Base-by-base conservation (phyloP, 1,284 basidiomycete species). In the Leccinum insolens region DNA sequence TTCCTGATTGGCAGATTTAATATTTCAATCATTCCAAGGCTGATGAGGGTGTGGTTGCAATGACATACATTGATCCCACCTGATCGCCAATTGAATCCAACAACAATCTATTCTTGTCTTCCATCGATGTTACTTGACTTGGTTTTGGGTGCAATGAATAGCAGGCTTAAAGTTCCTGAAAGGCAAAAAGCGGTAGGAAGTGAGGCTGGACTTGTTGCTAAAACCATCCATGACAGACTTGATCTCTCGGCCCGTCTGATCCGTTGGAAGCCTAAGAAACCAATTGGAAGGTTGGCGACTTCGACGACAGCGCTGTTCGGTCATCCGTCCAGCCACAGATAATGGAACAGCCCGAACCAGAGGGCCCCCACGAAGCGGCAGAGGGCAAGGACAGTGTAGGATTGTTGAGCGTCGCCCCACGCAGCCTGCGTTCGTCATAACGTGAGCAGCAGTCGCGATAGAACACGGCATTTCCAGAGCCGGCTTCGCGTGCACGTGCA, bases 321-420 rank as follows among this genome's bases (percentile, higher is more conserved):
- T 17, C 52, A 25, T 20, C 22, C 14, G 14, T 57, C 52, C n/a
- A 25, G 58, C 77, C 76, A 9, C 84, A 82, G 41, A 82, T 83
- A 76, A 81, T 86, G 80, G 85, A 85, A 68, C 82, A 85, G 52
- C 84, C 84, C 2, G 85, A 84, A 66, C 83, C 83, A 11, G 85
- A 86, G 66, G 85, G 85, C 4, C 83, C 83, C 8, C 80, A 86
- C 39, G 88, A 88, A 69, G 86, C 84, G 62, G 88, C 84, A 11
- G 91, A 93, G 76, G 83, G 84, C 39, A 89, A 92, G 62, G 91
- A 93, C 73, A 84, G 85, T 63, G 87, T 94, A 62, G 92, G 91
- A 14, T 79, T 94, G 41, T 78, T 86, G 62, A 73, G 79, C 11
- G 85, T 84, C 65, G 77, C 81, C 55, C 80, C 79, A 2, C 83